These are phyloP conservation scores for Drechslerella dactyloides DNA, from an alignment of 2,329 filamentous ascomycete genomes.

Conservation along the genomic window DNA sequence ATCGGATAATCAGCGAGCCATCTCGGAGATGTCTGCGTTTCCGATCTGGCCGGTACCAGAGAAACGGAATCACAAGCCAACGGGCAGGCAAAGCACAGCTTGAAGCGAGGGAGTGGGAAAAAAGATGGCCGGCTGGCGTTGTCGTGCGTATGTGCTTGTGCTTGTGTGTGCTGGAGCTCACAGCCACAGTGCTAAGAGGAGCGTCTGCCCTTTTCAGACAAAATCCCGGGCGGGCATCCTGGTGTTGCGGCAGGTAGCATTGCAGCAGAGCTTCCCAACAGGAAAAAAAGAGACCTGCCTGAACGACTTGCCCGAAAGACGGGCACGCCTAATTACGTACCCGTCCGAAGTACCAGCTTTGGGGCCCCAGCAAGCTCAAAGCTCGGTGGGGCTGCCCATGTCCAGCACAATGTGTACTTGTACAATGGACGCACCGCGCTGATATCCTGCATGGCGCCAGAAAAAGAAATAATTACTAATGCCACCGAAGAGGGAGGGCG, in stretches of 20 bases:
- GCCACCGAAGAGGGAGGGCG: not conserved
- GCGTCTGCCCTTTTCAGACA: slow-evolving; percentile 42
- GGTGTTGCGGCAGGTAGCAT: slow-evolving; percentile 42
- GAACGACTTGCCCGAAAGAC: slow-evolving; percentile 37
- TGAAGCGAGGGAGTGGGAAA: slow-evolving; percentile 1
- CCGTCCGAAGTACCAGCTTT: slow-evolving; percentile 13
- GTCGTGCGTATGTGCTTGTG: not conserved
- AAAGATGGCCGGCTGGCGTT: slow-evolving; percentile 25
- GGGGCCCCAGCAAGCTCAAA: slow-evolving; percentile 23
- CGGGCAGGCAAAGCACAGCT: too few species aligned
- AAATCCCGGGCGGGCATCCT: slow-evolving; percentile 48
- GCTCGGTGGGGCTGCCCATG: not conserved
- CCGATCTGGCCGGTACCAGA: not conserved
- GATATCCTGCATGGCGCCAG: slow-evolving; percentile 34
- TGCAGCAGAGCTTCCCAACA: slow-evolving; percentile 44
- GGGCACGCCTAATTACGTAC: slow-evolving; percentile 51
- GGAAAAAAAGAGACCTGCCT: slow-evolving; percentile 21
- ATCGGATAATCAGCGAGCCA: slow-evolving; percentile 14
- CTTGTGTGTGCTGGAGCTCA: too few species aligned
- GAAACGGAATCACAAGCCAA: slow-evolving; percentile 27
- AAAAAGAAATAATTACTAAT: slow-evolving; percentile 2
- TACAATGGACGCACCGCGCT: slow-evolving; percentile 16
- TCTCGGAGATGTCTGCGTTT: slow-evolving; percentile 1
- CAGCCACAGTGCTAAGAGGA: slow-evolving; percentile 40
- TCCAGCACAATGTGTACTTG: not conserved